Percentiles rank a stretch among this genome's conserved stretches.
phyloP scores from a whole-genome alignment of 202 grass and related monocot genomes.

The Zizania palustris region DNA sequence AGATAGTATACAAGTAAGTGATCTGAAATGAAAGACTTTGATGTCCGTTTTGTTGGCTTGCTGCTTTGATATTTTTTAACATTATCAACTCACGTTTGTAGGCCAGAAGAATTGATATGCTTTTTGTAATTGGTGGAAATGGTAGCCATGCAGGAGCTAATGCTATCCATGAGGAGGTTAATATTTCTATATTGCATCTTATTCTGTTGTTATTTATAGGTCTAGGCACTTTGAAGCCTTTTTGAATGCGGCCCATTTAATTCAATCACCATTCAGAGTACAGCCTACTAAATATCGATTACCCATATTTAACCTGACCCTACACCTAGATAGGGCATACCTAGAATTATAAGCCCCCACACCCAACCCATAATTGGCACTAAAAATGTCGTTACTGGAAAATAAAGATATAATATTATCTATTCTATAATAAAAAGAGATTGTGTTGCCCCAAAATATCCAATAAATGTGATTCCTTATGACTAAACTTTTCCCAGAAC shows the following conservation, averaged over 20 bases:
- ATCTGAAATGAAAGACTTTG: conserved; percentile 20
- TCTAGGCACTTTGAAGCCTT: conserved; percentile 17
- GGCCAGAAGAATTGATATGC: conserved; percentile 91
- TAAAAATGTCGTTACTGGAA: neutral
- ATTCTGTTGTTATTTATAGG: conserved; percentile 28
- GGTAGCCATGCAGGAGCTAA: conserved; percentile 93
- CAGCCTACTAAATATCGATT: neutral
- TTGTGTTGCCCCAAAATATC: conserved; percentile 14
- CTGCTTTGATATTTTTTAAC: conserved; percentile 28
- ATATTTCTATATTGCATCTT: neutral
- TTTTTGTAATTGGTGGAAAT: conserved; percentile 96
- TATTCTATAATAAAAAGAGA: neutral
- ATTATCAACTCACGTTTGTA: conserved; percentile 46
- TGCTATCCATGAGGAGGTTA: conserved; percentile 91
- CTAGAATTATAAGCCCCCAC: neutral
- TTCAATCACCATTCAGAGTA: neutral
- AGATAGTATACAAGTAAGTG: conserved; percentile 86
- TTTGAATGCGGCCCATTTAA: neutral
- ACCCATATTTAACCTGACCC: neutral
- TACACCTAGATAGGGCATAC: conserved; percentile 4
- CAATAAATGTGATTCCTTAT: conserved; percentile 1
- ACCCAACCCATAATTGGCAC: neutral
- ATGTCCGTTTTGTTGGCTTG: conserved; percentile 1
- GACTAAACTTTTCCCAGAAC: neutral
- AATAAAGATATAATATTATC: neutral